phyloP scores from a whole-genome alignment of 116 monocot species.

The Zostera marina region DNA sequence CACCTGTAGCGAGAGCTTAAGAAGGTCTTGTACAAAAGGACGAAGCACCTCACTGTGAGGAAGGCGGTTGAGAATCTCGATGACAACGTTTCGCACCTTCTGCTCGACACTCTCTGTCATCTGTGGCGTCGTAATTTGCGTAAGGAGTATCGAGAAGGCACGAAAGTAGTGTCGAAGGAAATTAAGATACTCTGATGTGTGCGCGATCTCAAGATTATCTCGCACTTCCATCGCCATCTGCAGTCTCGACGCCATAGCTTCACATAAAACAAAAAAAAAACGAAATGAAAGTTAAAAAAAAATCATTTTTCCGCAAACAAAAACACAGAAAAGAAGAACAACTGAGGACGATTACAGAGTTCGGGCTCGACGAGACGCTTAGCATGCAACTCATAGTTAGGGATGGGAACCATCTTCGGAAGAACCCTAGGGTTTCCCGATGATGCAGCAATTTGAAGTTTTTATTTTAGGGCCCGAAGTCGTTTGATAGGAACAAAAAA shows the following conservation, averaged over 20 bases:
- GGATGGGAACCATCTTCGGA: constrained; percentile 18
- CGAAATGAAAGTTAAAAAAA: background rate
- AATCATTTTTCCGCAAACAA: background rate
- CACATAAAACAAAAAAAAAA: background rate
- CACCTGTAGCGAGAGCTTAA: constrained; percentile 83
- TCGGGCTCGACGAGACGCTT: constrained; percentile 71
- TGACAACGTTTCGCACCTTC: constrained; percentile 88
- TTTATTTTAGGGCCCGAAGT: too few species aligned
- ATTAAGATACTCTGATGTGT: constrained; percentile 92
- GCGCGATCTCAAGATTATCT: constrained; percentile 90
- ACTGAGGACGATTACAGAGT: constrained; percentile 19
- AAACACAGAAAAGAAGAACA: background rate
- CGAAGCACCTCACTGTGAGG: constrained; percentile 98
- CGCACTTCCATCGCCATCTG: constrained; percentile 95
- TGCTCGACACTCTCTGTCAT: constrained; percentile 60
- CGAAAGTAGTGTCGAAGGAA: constrained; percentile 89
- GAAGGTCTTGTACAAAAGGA: constrained; percentile 91
- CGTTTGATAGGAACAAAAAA: too few species aligned
- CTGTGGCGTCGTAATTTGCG: constrained; percentile 67
- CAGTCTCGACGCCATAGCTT: constrained; percentile 55
- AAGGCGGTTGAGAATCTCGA: constrained; percentile 93
- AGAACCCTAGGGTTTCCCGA: background rate
- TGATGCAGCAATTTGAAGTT: too few species aligned
- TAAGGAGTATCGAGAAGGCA: constrained; percentile 64
- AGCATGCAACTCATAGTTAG: constrained; percentile 88